Evolutionary conservation across 306 rosid genomes (phyloP), one percentile per base, ranked within the genome.

Genomic region (Lagenaria siceraria): DNA sequence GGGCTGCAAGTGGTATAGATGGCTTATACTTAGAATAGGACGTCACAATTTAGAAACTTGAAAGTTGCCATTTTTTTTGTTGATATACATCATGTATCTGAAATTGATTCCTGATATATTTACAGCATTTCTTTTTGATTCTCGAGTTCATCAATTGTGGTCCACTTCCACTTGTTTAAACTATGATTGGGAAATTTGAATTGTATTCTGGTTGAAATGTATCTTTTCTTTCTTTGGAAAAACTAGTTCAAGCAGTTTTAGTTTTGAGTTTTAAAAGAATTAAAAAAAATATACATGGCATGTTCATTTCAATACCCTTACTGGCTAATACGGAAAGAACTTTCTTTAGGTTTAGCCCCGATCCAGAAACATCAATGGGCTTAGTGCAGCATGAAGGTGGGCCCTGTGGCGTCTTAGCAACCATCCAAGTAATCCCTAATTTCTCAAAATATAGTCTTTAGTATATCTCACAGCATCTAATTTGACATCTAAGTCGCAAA

Each of bases 381-480:
- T 87, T 95, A 74, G 99, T 95, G 90, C 99, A 95, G 89, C 96
- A 92, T 88, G 97, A 95, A 95, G 99, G 99, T 66, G 97, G 99
- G 78, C 99, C 99, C 74, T 95, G 99, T 87, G 99, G 97, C 58
- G 97, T 95, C 88, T 90, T 92, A 87, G 96, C 97, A 86, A 91
- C 99, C 78, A 85, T 95, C 86, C 99, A 95, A 85, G 99, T 95
- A 92, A 81, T 83, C 70, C 78, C 80, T 76, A 56, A 79, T 74
- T 85, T 83, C 89, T 79, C 66, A 29, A 66, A 72, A 53, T 81
- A 62, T 62, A 63, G 73, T 75, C 51, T 76, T 42, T 40, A 40
- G 2, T 42, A 68, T 40, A 10, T 43, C 17, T 42, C 55, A 42
- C 42, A 4, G 52, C 49, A 60, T 69, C 38, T 65, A 64, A 61